Conservation (phyloP, 179 eudicot genomes). For the Camellia oleifera region DNA sequence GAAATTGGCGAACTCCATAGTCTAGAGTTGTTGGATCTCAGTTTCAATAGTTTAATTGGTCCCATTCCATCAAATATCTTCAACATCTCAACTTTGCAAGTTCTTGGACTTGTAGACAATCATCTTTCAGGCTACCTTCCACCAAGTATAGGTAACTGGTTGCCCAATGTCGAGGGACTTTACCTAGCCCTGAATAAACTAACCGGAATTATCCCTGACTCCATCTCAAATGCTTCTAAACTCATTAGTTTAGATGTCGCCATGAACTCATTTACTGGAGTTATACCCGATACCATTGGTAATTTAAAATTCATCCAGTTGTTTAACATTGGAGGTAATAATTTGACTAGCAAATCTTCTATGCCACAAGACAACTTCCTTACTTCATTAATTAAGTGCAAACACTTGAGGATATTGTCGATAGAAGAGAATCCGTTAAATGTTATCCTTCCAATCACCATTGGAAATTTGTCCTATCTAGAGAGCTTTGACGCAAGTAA, state of each 20-base stretch:
- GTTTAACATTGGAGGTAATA: not conserved
- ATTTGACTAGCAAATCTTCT: slow-evolving; percentile 4
- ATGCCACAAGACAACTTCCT: not conserved
- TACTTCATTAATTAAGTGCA: slow-evolving; percentile 3
- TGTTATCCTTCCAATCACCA: not conserved
- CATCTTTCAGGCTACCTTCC: not conserved
- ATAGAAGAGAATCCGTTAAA: not conserved
- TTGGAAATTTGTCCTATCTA: slow-evolving; percentile 1
- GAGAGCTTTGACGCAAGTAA: not conserved
- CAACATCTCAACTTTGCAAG: not conserved
- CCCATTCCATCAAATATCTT: not conserved
- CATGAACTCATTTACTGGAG: not conserved
- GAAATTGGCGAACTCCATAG: not conserved
- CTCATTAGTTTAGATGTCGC: not conserved
- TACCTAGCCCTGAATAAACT: not conserved
- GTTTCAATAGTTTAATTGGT: not conserved
- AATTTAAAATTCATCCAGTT: not conserved
- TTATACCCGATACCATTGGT: not conserved
- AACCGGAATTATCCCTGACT: not conserved
- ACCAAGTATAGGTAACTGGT: not conserved
- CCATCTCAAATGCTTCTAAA: slow-evolving; percentile 12
- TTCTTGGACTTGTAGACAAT: not conserved
- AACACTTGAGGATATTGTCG: not conserved
- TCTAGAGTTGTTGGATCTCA: not conserved
- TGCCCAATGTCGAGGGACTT: not conserved